Evolutionary conservation across 192 early-diverging fungal genomes (phyloP).

Genomic region (Coemansia umbellata): DNA sequence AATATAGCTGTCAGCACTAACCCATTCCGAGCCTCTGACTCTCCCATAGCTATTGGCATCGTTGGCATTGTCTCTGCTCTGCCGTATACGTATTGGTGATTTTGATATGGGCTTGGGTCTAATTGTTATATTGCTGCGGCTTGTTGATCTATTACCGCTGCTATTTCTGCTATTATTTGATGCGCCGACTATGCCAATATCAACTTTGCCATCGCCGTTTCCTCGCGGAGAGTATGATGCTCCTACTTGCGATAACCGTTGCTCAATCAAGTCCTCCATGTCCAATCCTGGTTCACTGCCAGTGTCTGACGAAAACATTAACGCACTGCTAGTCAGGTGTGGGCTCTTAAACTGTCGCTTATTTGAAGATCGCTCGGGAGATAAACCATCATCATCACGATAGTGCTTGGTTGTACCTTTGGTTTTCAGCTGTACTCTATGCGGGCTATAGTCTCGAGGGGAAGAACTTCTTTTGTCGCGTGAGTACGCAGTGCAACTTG

Average conservation of each 20-base stretch:
- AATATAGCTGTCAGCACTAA: background rate
- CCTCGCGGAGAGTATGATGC: background rate
- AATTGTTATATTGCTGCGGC: background rate
- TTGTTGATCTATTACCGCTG: background rate
- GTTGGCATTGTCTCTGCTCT: constrained; percentile 1
- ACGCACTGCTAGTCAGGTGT: background rate
- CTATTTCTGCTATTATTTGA: background rate
- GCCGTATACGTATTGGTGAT: background rate
- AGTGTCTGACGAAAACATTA: constrained; percentile 18
- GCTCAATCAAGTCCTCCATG: constrained; percentile 10
- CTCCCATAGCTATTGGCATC: background rate
- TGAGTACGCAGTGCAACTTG: background rate
- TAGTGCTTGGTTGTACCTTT: constrained; percentile 34
- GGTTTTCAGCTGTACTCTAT: constrained; percentile 13
- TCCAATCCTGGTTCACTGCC: constrained; percentile 9
- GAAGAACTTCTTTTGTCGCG: too few relatives aligned
- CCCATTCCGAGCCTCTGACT: background rate
- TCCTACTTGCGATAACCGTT: constrained; percentile 1
- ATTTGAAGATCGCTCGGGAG: background rate
- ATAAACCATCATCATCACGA: background rate
- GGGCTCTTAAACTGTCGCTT: constrained; percentile 24
- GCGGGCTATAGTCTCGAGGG: background rate
- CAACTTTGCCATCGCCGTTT: background rate
- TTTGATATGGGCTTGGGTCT: background rate
- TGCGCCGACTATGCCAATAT: constrained; percentile 22